Base-by-base conservation (phyloP, 805 yeast species). In the Wickerhamiella sergipiensis region DNA sequence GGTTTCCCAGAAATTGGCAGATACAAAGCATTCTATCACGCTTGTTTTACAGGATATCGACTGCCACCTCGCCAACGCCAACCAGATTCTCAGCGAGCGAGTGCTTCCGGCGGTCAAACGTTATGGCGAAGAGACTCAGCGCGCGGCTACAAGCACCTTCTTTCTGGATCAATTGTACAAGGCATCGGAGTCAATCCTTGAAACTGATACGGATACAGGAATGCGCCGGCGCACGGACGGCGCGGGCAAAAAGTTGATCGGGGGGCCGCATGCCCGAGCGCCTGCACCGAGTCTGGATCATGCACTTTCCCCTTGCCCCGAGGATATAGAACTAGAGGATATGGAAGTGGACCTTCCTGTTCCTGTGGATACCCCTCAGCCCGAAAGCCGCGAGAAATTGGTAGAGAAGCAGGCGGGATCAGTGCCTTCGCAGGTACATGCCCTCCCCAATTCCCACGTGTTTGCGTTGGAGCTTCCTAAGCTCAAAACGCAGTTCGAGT, bases 41-140 rank as follows among this genome's bases (percentile, higher is more conserved):
- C 64, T 83, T 49, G 77, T 80, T 6, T 67, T 88, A 46, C 95
- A 86, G 64, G 81, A 80, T 46, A 84, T 88, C 22, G 95, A 87
- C 66, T 74, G 79, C 46, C 82, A 85, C 60, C 72, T 87, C 47
- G 75, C 83, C 12, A 71, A 74, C 44, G 78, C 89, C 19, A 85
- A 83, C 62, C 73, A 79, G 45, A 74, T 81, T 33, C 78, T 88
- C 23, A 79, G 79, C 46, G 83, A 82, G 53, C 73, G 74, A 43
- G 73, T 87, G 29, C 71, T 85, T 31, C 95, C 95, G 2, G 71
- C 77, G 12, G 74, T 87, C 21, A 74, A 77, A 55, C 70, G 72
- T 45, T 85, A 84, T 60, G 77, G 29, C 8, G 29, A 36, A 13
- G 40, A 36, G 10, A 36, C 40, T 5, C 19, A 6, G 19, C 40